Evolutionary conservation across 805 yeast species (phyloP).

Genomic region (Ogataea parapolymorpha): DNA sequence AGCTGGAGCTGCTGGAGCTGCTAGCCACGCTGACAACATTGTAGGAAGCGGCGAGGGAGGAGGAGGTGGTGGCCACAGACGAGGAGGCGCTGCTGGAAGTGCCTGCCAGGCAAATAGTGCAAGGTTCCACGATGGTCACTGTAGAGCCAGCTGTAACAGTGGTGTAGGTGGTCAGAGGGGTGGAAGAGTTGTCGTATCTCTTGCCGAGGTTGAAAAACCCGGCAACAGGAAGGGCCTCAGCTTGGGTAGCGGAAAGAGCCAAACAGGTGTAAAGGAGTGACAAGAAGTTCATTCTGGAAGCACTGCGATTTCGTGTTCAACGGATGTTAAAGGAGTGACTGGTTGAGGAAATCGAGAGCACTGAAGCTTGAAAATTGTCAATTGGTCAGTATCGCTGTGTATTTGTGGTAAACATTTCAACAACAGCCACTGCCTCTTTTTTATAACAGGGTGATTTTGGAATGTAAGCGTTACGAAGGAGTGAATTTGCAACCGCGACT

Average conservation of each 20-base stretch:
- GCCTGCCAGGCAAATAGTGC: conserved; percentile 4
- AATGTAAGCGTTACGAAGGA: conserved; percentile 7
- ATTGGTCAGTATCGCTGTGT: conserved; percentile 1
- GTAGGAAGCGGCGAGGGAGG: conserved; percentile 2
- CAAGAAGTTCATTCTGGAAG: conserved; percentile 18
- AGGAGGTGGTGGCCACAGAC: neutral
- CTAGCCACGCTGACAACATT: neutral
- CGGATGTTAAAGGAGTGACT: conserved; percentile 27
- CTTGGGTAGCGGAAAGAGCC: conserved; percentile 14
- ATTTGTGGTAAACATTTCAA: conserved; percentile 1
- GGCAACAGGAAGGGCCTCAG: conserved; percentile 20
- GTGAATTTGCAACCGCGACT: conserved; percentile 8
- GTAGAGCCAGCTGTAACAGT: conserved; percentile 21
- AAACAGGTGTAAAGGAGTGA: conserved; percentile 11
- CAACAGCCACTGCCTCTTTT: conserved; percentile 2
- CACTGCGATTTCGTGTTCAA: conserved; percentile 16
- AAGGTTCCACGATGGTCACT: conserved; percentile 17
- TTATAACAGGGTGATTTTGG: conserved; percentile 9
- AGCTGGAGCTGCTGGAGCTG: neutral
- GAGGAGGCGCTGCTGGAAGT: too few relatives aligned
- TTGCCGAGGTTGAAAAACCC: conserved; percentile 21
- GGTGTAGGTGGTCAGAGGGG: conserved; percentile 17
- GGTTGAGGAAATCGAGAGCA: conserved; percentile 18
- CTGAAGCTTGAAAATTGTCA: neutral
- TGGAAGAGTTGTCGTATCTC: conserved; percentile 27